These are phyloP conservation scores for Penicillium sp. DNA, from an alignment of 2,329 filamentous ascomycete genomes.

Conservation along the genomic window DNA sequence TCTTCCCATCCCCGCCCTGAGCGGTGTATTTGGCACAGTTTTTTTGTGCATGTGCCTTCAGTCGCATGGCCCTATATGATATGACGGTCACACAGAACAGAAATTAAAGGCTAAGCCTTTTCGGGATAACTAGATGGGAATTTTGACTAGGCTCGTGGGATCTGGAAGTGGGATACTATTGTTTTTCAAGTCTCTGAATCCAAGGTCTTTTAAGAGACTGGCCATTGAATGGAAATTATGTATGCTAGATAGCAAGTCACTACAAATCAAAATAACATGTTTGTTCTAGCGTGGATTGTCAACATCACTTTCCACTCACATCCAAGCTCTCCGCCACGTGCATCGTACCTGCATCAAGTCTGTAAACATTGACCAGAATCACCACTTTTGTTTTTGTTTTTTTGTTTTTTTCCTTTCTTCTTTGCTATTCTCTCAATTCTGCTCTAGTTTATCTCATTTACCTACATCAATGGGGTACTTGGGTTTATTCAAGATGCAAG, in stretches of 20 bases:
- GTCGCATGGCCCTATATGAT: constrained; percentile 60
- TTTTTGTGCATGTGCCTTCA: constrained; percentile 39
- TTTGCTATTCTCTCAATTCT: neutral
- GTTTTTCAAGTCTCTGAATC: neutral
- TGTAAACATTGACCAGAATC: neutral
- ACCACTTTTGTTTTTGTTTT: neutral
- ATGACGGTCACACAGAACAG: constrained; percentile 55
- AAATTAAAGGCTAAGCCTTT: constrained; percentile 43
- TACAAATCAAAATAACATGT: neutral
- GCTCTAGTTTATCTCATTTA: neutral
- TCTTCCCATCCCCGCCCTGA: constrained; percentile 59
- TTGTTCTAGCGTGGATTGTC: neutral
- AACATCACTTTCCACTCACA: neutral
- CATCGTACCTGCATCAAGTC: neutral
- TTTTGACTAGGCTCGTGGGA: constrained; percentile 1
- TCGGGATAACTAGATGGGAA: constrained; percentile 23
- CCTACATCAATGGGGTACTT: neutral
- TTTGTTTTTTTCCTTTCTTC: neutral
- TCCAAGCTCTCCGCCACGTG: neutral
- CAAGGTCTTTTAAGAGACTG: neutral
- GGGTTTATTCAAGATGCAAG: constrained; percentile 9
- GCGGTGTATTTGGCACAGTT: constrained; percentile 55
- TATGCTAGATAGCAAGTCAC: neutral
- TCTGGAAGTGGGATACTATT: neutral
- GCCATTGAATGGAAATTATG: neutral